Evolutionary conservation across 2,329 filamentous ascomycete species (phyloP).

Genomic region (Mollisiaceae sp.): DNA sequence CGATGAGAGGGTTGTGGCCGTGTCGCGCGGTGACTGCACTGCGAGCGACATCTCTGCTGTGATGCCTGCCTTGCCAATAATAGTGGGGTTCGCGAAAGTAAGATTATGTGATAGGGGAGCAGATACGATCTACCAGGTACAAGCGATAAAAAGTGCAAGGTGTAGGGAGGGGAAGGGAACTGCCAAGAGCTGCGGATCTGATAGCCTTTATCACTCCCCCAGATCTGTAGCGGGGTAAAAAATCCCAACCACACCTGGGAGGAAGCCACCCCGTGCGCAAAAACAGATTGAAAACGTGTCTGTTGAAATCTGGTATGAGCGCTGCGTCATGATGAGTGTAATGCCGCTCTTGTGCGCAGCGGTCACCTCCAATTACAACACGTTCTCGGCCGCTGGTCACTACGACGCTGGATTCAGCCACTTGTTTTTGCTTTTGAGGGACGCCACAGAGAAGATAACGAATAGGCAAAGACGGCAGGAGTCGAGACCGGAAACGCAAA

Average conservation of each 20-base stretch:
- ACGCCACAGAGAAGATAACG: background rate
- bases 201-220: background rate
- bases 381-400: conserved; percentile 1
- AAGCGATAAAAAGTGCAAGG: background rate
- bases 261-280: background rate
- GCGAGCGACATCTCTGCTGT: background rate
- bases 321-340: background rate
- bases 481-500: background rate
- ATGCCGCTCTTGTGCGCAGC: too few relatives aligned
- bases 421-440: conserved; percentile 3
- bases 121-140: background rate
- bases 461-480: background rate
- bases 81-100: background rate
- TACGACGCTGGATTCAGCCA: background rate
- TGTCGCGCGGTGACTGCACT: background rate
- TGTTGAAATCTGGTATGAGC: background rate
- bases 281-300: background rate
- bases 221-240: background rate
- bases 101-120: background rate
- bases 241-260: background rate
- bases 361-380: conserved; percentile 3
- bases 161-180: background rate
- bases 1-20: background rate
- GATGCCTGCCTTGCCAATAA: background rate
- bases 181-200: background rate